Evolutionary conservation across 768 basidiomycete species (phyloP), one percentile per base, ranked within the genome.

Genomic region (Cystobasidium ongulense): DNA sequence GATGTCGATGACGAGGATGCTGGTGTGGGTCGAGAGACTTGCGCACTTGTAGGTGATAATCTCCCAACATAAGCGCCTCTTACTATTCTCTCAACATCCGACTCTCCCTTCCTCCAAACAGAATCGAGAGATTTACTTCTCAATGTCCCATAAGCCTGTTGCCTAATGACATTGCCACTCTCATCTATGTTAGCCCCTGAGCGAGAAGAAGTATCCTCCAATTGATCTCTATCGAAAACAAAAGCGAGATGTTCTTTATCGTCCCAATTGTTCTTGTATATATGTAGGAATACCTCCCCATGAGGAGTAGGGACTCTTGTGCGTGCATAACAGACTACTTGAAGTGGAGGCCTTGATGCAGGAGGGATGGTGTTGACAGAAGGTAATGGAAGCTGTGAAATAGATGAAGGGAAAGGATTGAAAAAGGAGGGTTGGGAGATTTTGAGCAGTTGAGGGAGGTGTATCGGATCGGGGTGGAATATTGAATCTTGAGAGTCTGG

Each of bases 251-350:
- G 96, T 79, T 99, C 96, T 81, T 98, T 98, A 80, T 80, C 84
- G 82, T 98, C 96, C 66, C 85, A 86, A 78, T 88, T 90, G 80
- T 96, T 98, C 81, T 92, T 91, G 83, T 98, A 98, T 67, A 98
- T 83, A 78, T 98, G 92, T 11, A 98, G 85, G 82, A 97, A 97
- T 21, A 89, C 87, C 15, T 90, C 88, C 4, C 94, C 95, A 78
- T 98, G 91, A 0, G 91, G 91, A 0, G 96, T 99, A 50, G 96
- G 96, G 80, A 98, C 91, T 72, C 96, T 89, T 1, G 96, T 97
- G 72, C 96, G 90, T 15, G 92, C 96, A 88, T 95, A 91, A 81
- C 96, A 99, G 80, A 87, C 88, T 33, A 97, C 90, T 71, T 87
- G 83, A n/a, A 90, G 81, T 0, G 78, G 73, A 4, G 79, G 70